Conservation (phyloP, 129 eudicot species). For the Flaveria ramosissima region DNA sequence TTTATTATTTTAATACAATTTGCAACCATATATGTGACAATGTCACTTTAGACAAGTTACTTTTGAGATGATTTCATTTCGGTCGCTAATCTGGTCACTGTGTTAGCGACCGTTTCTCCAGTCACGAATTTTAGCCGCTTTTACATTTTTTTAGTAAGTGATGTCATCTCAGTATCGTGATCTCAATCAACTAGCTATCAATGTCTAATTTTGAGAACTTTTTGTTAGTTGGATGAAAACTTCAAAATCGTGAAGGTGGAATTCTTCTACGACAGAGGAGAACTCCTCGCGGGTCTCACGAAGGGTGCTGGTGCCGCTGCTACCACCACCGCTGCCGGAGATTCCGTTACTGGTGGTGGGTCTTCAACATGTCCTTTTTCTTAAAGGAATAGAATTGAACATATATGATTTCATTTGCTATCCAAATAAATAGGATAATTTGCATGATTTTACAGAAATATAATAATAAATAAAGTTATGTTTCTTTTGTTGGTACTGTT, state of each 20-base stretch:
- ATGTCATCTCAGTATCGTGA: background rate
- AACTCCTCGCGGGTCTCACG: constrained; percentile 46
- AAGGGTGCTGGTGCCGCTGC: constrained; percentile 27
- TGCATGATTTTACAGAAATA: too few species aligned
- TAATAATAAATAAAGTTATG: too few species aligned
- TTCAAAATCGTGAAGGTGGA: constrained; percentile 50
- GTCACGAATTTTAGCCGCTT: background rate
- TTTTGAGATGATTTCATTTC: background rate
- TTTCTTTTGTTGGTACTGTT: too few species aligned
- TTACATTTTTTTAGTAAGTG: background rate
- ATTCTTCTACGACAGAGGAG: constrained; percentile 63
- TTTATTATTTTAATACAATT: background rate
- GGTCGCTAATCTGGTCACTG: background rate
- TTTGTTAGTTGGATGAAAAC: constrained; percentile 43
- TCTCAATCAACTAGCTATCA: background rate
- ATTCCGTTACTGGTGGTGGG: background rate
- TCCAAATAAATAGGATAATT: too few species aligned
- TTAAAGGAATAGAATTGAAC: background rate
- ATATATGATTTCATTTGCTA: too few species aligned
- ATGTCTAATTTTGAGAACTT: background rate
- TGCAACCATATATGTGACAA: background rate
- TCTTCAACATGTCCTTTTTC: constrained; percentile 47
- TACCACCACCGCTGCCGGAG: constrained; percentile 8
- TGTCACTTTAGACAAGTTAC: background rate
- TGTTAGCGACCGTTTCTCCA: background rate